These are phyloP conservation scores for Vicia sativa DNA, from an alignment of 306 rosid species.

Conservation along the genomic window DNA sequence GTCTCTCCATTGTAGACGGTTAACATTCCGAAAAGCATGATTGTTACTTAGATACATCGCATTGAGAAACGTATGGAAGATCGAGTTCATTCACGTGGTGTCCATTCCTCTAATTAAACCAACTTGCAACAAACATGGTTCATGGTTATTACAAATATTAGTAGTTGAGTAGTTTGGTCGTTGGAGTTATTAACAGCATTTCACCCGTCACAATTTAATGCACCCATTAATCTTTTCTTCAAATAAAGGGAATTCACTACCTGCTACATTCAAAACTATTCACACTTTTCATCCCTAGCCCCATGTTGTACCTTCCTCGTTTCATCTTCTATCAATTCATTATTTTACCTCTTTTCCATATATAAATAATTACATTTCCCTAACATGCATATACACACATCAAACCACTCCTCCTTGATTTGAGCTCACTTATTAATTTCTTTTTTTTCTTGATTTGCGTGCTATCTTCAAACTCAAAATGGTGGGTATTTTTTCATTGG, in stretches of 20 bases:
- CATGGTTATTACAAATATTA: not conserved
- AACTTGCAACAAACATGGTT: not conserved
- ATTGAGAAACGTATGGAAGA: not conserved
- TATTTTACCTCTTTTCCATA: not conserved
- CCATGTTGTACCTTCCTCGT: conserved; percentile 10
- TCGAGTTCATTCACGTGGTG: not conserved
- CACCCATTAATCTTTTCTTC: not conserved
- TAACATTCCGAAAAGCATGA: not conserved
- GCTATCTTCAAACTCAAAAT: not conserved
- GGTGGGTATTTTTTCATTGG: conserved; percentile 57
- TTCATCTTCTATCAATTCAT: not conserved
- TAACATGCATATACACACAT: not conserved
- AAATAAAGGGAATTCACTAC: conserved; percentile 32
- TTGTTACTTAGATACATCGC: not conserved
- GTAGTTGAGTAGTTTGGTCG: conserved; percentile 31
- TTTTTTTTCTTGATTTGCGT: not conserved
- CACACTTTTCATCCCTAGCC: conserved; percentile 42
- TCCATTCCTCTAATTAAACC: not conserved
- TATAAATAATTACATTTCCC: not conserved
- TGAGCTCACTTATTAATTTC: not conserved
- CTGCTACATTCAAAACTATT: conserved; percentile 32
- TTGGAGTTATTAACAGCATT: conserved; percentile 46
- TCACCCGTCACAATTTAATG: conserved; percentile 55
- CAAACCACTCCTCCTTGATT: not conserved
- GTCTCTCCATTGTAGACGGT: too few relatives aligned